Base-by-base conservation (phyloP, 2,329 filamentous ascomycete genomes). In the Hymenoscyphus salicellus region DNA sequence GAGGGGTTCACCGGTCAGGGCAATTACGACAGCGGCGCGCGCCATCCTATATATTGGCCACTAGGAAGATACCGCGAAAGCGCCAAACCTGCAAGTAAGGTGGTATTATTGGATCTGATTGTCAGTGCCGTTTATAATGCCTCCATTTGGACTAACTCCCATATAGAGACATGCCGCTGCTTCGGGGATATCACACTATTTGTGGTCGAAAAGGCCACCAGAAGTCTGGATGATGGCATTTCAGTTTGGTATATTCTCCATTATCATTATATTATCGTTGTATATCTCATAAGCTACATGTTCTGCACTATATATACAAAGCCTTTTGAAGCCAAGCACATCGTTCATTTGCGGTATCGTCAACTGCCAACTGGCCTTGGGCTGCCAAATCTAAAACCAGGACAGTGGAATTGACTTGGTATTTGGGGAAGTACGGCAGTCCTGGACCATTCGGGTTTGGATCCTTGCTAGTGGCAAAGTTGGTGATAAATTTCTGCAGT, bases 401-500 rank as follows among this genome's bases (percentile, higher is more conserved):
- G 2, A 65, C 61, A 1, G 64, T 69, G 14, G 60, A 38, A 56
- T 71, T 66, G 1, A 55, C 58, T 8, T 68, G 64, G 64, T 74
- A 74, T 6, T 60, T 43, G 5, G 70, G 68, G 57, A 73, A 74
- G 32, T 58, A 63, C 26, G 68, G 69, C 11, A 69, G 61, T 1
- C 65, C 65, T 16, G 57, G 56, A 10, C 67, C 68, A 38, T 73
- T 75, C 7, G 78, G 78, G 57, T 72, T 66, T 5, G 26, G 28
- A 20, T 16, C 30, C 30, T 30, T 28, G 38, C 38, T 61, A 32
- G 65, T 63, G 2, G 72, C 75, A 58, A 79, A 80, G 38, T 69
- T 70, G 1, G 74, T 72, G 28, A 79, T 72, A 65, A 78, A 79
- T 32, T 74, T 70, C 63, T 80, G 78, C 56, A 79, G 55, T 4